Evolutionary conservation across 805 yeast species (phyloP), one percentile per base, ranked within the genome.

Genomic region (Schwanniomyces pseudopolymorphus): DNA sequence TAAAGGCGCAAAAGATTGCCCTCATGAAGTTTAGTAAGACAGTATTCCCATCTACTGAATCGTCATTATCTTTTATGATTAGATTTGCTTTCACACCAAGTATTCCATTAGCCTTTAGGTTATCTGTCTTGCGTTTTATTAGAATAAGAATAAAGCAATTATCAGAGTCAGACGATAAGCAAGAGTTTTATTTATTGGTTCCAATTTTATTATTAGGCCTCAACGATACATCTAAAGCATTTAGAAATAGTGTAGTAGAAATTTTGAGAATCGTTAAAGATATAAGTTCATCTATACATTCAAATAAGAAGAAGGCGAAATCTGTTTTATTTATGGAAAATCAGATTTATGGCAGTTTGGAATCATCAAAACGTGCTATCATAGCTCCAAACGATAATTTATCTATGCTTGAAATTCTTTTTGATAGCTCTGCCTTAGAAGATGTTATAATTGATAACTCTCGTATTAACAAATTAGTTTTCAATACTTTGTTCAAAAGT

Each of bases 301-400:
- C 44, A 50, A 68, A 14, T 40, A 59, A 54, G 43, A 67, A 70
- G 39, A 74, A 72, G 45, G 55, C 70, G n/a, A 58, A 64, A 36
- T 49, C 61, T 11, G 33, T 46, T 1, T 58, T 81, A 45, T 74
- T 79, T 51, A 62, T 85, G 63, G 75, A 75, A 25, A 72, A 78
- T 14, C 71, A 74, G 39, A 71, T 89, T 13, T 91, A 85, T 59
- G 89, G 85, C 10, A 58, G 69, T 7, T 55, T 56, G 13, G 63
- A 71, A 10, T 71, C 79, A 2, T 56, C 68, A 10, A 67, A 72
- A 14, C 63, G 86, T 42, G 79, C 85, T 21, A 69, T 84, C 44
- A 72, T 88, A 21, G 67, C 84, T 19, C 85, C 89, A 31, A 78
- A 78, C 39, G 96, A 89, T 59, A 80, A 82, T n/a, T 69, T 47